A percentile compares a stretch with the other conserved stretches of the same genome.
These are phyloP conservation scores for Mycena epipterygia DNA, from an alignment of 768 basidiomycete species.

Conservation along the genomic window DNA sequence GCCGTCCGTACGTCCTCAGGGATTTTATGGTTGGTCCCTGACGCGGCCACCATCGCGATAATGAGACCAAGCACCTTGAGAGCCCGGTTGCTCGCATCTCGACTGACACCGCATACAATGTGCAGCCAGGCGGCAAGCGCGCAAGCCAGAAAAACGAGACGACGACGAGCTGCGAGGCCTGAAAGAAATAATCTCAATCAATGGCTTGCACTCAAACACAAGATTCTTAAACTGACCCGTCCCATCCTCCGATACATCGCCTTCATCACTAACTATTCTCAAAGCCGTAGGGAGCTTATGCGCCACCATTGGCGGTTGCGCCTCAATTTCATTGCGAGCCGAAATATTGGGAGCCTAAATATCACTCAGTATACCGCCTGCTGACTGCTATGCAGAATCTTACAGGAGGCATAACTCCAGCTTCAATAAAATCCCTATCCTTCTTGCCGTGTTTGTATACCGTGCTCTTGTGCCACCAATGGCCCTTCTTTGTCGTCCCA, in stretches of 20 bases:
- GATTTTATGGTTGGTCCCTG: background rate
- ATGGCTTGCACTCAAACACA: background rate
- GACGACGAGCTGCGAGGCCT: conserved; percentile 5
- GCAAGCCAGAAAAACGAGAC: conserved; percentile 4
- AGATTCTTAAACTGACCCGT: background rate
- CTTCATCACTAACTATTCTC: background rate
- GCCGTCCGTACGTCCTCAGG: conserved; percentile 19
- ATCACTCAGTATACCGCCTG: background rate
- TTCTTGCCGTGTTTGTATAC: background rate
- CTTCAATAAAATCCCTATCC: background rate
- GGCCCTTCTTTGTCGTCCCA: conserved; percentile 2
- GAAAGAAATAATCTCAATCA: conserved; percentile 2
- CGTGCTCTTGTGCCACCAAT: conserved; percentile 3
- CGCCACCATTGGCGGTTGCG: background rate
- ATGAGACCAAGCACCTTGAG: conserved; percentile 22
- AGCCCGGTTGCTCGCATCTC: background rate
- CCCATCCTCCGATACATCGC: background rate
- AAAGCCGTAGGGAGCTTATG: too few relatives aligned
- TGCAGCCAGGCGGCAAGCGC: conserved; percentile 28
- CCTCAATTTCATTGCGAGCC: background rate
- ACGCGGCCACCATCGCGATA: background rate
- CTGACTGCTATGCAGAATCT: background rate
- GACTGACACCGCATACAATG: conserved; percentile 21
- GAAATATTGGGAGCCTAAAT: background rate
- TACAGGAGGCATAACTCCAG: conserved; percentile 2